Evolutionary conservation across 202 grass and related monocot genomes (phyloP), one percentile per base, ranked within the genome.

Genomic region (Eragrostis tef): DNA sequence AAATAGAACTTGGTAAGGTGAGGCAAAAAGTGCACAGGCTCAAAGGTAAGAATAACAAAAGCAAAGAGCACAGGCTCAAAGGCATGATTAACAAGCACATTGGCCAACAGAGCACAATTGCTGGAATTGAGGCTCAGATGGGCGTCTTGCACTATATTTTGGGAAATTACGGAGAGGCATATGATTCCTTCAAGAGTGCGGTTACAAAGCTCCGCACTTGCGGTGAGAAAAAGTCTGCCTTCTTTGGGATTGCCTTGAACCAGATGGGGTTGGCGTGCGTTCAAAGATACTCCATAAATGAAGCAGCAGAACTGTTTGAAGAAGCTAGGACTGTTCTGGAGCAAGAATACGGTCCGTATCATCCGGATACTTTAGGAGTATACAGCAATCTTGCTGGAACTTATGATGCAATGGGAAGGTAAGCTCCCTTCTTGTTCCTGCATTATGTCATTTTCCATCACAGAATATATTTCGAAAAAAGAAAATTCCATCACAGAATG

Each of bases 401-500:
- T 24, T 99, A 99, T 84, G 97, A 99, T 80, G 97, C 93, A 73
- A 99, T 99, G 97, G 97, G 97, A 88, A 96, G 97, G 97, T 99
- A 92, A 86, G 78, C 29, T 58, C 54, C 43, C 22, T 85, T 86
- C 29, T 42, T 19, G 53, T 85, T 73, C 52, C 3, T 44, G n/a
- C 21, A 15, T 54, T 24, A 79, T 44, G 16, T 64, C 45, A 24
- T 46, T 48, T 74, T 20, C 51, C 49, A 15, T 8, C 0, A n/a
- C n/a, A n/a, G n/a, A n/a, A n/a, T n/a, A n/a, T n/a, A n/a, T n/a
- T n/a, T n/a, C n/a, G n/a, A n/a, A n/a, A n/a, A n/a, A n/a, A n/a
- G n/a, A n/a, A n/a, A n/a, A n/a, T n/a, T n/a, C n/a, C n/a, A n/a
- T n/a, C n/a, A 20, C 20, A 64, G 52, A 49, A 86, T 86, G 57